Conservation (phyloP, 78 protist genomes). For the Polysphondylium violaceum region DNA sequence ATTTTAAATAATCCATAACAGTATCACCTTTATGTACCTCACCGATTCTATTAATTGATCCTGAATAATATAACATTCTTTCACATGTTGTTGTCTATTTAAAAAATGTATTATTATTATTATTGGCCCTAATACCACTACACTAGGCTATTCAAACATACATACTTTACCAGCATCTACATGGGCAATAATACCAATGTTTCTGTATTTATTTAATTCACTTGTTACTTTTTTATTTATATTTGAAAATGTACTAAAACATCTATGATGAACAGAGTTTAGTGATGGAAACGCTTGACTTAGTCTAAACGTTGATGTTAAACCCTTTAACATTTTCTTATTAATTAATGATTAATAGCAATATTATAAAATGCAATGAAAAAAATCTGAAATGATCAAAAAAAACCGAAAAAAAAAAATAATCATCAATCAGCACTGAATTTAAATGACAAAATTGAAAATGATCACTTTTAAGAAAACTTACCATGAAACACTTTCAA, state of each 20-base stretch:
- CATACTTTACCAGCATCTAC: slow-evolving; percentile 93
- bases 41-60: slow-evolving; percentile 74
- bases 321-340: neutral
- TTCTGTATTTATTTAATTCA: slow-evolving; percentile 82
- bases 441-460: neutral
- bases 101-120: neutral
- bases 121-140: neutral
- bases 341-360: too few species aligned
- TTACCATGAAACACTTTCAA: too few species aligned
- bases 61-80: slow-evolving; percentile 94
- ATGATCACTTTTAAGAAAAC: too few species aligned
- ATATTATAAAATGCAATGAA: too few species aligned
- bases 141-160: neutral
- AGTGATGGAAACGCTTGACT: neutral
- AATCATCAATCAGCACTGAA: too few species aligned
- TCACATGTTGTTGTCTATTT: slow-evolving; percentile 95
- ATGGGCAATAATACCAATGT: slow-evolving; percentile 98
- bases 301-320: neutral
- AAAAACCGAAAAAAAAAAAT: too few species aligned
- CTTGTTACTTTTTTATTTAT: neutral
- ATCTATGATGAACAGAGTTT: neutral
- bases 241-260: slow-evolving; percentile 18
- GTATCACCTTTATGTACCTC: slow-evolving; percentile 96
- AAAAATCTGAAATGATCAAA: neutral
- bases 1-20: slow-evolving; percentile 91